Percentiles rank a stretch among this genome's conserved stretches.
phyloP scores from a whole-genome alignment of 371 early-diverging fungal species.

The Circinella umbellata region DNA sequence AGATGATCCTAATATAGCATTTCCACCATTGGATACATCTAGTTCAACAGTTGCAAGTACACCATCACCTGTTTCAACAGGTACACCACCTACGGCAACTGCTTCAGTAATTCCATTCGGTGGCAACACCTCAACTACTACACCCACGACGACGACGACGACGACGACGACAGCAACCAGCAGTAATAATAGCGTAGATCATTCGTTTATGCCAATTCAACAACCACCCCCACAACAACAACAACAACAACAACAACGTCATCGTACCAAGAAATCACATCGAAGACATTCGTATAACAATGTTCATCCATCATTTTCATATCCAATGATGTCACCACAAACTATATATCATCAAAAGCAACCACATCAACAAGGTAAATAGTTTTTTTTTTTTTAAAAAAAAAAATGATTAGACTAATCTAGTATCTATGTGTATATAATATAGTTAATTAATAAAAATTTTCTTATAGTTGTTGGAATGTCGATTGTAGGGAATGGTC shows the following conservation, averaged over 20 bases:
- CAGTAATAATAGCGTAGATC: slow-evolving; percentile 9
- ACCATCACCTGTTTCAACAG: slow-evolving; percentile 14
- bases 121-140: not conserved
- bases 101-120: not conserved
- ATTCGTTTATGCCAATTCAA: not conserved
- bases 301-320: not conserved
- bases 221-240: not conserved
- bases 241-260: slow-evolving; percentile 1
- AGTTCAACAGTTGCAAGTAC: slow-evolving; percentile 12
- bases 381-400: not conserved
- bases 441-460: no score
- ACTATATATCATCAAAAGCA: slow-evolving; percentile 6
- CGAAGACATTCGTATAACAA: slow-evolving; percentile 5
- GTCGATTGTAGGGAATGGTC: not conserved
- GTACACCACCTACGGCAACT: slow-evolving; percentile 1
- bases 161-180: slow-evolving; percentile 17
- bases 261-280: slow-evolving; percentile 1
- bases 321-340: slow-evolving; percentile 3
- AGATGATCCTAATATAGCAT: slow-evolving; percentile 16
- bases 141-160: not conserved
- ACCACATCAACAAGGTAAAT: not conserved
- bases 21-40: slow-evolving; percentile 22
- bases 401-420: no score
- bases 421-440: no score
- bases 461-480: slow-evolving; percentile 3